Evolutionary conservation across 495 filamentous ascomycete genomes (phyloP).

Genomic region (Cairneyella variabilis): DNA sequence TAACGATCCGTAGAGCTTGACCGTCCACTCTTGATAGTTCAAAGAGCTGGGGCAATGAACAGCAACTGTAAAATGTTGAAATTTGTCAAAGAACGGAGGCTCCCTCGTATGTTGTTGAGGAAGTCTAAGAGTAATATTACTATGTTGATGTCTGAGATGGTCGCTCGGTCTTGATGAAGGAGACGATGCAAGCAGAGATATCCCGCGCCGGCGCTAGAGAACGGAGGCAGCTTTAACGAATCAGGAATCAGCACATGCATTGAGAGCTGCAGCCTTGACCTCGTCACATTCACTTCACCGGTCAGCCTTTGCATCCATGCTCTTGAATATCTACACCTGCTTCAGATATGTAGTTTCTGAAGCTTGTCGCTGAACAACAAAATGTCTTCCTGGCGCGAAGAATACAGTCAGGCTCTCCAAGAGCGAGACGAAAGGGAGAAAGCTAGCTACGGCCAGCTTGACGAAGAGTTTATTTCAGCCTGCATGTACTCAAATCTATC

Average conservation of each 20-base stretch:
- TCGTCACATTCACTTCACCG: constrained; percentile 4
- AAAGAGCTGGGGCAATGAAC: constrained; percentile 3
- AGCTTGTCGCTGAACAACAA: neutral
- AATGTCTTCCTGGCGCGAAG: constrained; percentile 47
- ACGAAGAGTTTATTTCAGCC: constrained; percentile 50
- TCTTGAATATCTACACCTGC: neutral
- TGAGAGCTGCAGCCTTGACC: constrained; percentile 5
- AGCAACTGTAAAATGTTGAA: neutral
- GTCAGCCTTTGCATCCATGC: neutral
- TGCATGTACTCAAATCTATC: constrained; percentile 42
- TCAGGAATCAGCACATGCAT: neutral
- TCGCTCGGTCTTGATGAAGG: constrained; percentile 7
- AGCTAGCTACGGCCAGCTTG: constrained; percentile 30
- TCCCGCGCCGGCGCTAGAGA: neutral
- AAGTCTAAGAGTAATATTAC: constrained; percentile 3
- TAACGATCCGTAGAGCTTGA: constrained; percentile 15
- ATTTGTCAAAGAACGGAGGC: neutral
- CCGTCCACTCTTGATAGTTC: neutral
- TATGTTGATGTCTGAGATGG: constrained; percentile 16
- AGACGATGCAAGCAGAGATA: neutral
- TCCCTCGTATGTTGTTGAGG: neutral
- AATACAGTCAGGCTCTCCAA: constrained; percentile 50
- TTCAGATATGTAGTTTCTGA: neutral
- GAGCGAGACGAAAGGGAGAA: constrained; percentile 57
- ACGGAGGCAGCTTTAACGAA: neutral